Base-by-base conservation (phyloP, 1,139 yeast species). In the Yamadazyma conglobata region DNA sequence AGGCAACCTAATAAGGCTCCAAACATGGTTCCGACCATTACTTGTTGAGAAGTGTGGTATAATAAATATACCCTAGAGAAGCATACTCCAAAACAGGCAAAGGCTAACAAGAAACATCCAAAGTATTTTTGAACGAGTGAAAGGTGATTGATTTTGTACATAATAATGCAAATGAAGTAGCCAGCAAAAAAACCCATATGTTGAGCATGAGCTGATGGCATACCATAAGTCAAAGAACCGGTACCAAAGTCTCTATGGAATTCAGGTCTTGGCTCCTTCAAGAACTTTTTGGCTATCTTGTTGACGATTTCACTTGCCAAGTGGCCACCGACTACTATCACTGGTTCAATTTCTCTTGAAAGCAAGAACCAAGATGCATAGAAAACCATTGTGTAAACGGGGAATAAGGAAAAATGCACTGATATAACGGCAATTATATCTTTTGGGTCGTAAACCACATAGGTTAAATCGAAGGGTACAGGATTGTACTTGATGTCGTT, bases 171-270 rank as follows among this genome's bases (percentile, higher is more conserved):
- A 6, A 70, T 52, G 34, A 77, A 64, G 54, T 86, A 88, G 4
- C 79, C 70, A 10, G 81, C 74, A 47, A 83, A 79, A 55, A 79
- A 91, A 1, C 95, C 93, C 88, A 88, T 84, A 57, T 89, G 91
- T 58, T 91, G 98, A 0, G 96, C 79, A 56, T 91, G 98, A 2
- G 97, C 96, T 34, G 91, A 79, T 0, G 98, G 98, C 97, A 91
- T 89, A 0, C 98, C 98, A 54, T 82, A 87, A 2, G 86, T 83
- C 58, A 59, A 56, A 40, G 70, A 56, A 40, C 73, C 63, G 41
- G 67, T 34, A 42, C 78, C 64, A 48, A 70, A 64, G 21, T 67
- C 73, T 31, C 65, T 68, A 45, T 77, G 77, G 46, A 64, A 64
- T 5, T 70, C 64, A 0, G 98, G 98, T 34, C 98, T 69, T 16